Base-by-base conservation (phyloP, 345 rosid genomes). In the Dovyalis caffra region DNA sequence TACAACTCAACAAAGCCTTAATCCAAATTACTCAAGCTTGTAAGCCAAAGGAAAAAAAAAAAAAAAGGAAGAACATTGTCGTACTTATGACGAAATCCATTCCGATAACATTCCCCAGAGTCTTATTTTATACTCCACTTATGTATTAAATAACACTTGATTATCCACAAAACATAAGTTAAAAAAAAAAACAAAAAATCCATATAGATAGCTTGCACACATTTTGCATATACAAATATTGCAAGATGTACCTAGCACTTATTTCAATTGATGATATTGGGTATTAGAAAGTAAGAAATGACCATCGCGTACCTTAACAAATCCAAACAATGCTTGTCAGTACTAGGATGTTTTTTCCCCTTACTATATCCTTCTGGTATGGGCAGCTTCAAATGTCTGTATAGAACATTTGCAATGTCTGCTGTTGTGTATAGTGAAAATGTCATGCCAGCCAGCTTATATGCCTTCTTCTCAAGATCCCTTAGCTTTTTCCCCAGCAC, bases 321-420 rank as follows among this genome's bases (percentile, higher is more conserved):
- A 79, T 90, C 95, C 85, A 94, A 83, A 82, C 91, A 90, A 66
- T 94, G 94, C 78, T 92, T 94, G 86, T 92, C 93, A 18, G 98
- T 92, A 71, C 98, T 94, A 11, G 91, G 97, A 85, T 94, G 97
- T 72, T 83, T 88, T 79, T 91, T 92, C 86, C 97, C 97, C 83
- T 88, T 89, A 73, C 69, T 71, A 31, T 77, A 79, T 66, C 79
- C 85, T 78, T 87, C 85, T 0, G 95, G 97, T 72, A 92, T 70
- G 33, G 97, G 90, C 83, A 92, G 89, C 85, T 92, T 90, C 89
- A 94, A 82, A 81, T 89, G 93, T 76, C 78, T 85, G 82, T 82
- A 95, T 58, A 95, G 87, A 65, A 95, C 90, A 85, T 92, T 89
- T 68, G 99, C 97, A 77, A 95, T 90, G 77, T 95, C 99, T 69